These are phyloP conservation scores for Fraxinus floribunda DNA, from an alignment of 305 asterid genomes.

Conservation along the genomic window DNA sequence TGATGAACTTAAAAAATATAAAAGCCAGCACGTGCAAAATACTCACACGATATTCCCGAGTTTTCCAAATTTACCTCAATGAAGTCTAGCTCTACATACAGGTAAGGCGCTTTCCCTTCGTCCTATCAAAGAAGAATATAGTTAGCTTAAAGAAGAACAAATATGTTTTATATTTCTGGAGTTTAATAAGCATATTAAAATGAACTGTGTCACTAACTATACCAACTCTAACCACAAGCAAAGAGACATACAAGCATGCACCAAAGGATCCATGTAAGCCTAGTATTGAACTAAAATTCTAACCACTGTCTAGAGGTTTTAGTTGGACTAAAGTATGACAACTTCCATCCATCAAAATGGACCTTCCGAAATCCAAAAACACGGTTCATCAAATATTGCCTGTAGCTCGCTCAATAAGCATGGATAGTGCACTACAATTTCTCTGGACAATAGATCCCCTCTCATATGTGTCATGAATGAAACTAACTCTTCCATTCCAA, in stretches of 20 bases:
- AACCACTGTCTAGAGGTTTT: background rate
- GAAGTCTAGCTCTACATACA: constrained; percentile 87
- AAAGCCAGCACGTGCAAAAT: background rate
- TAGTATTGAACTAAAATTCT: background rate
- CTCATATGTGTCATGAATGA: background rate
- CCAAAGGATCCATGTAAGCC: background rate
- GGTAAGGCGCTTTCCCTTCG: constrained; percentile 77
- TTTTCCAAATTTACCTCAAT: constrained; percentile 51
- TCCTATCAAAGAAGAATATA: constrained; percentile 53
- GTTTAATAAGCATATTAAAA: background rate
- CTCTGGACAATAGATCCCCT: constrained; percentile 6
- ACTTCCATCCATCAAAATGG: background rate
- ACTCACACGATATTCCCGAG: background rate
- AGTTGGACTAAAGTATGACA: background rate
- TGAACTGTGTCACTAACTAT: background rate
- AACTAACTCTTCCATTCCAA: constrained; percentile 7
- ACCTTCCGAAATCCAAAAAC: background rate
- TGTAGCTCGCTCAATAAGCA: background rate
- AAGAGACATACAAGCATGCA: background rate
- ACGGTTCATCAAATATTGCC: background rate
- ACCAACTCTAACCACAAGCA: background rate
- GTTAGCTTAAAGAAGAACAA: constrained; percentile 11
- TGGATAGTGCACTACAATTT: constrained; percentile 1
- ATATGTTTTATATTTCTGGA: background rate
- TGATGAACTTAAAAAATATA: background rate